These are phyloP conservation scores for Globisporangium cederbergense DNA, from an alignment of 352 stramenopile genomes.

Conservation along the genomic window DNA sequence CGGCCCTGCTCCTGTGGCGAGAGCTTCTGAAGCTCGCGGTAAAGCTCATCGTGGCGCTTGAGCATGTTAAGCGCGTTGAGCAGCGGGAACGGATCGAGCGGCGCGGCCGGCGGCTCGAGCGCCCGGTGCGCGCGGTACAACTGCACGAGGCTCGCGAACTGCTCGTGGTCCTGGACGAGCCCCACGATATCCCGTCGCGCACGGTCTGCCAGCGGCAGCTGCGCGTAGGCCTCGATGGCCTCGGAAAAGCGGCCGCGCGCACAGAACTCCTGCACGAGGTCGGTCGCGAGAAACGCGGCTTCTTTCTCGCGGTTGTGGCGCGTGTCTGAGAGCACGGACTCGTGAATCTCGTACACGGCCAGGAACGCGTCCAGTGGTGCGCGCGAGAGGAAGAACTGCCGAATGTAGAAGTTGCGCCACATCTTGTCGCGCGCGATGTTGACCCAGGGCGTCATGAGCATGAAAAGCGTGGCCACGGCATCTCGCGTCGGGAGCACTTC, in stretches of 20 bases:
- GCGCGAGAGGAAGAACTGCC: conserved; percentile 55
- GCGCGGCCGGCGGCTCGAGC: conserved; percentile 18
- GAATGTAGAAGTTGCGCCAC: conserved; percentile 60
- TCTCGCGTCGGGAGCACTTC: not conserved
- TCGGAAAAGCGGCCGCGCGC: conserved; percentile 54
- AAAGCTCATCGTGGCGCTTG: conserved; percentile 41
- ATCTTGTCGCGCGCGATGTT: conserved; percentile 42
- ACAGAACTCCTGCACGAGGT: conserved; percentile 46
- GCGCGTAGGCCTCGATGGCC: conserved; percentile 45
- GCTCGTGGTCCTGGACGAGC: conserved; percentile 49
- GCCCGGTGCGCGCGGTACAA: conserved; percentile 46
- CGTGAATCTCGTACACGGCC: conserved; percentile 24
- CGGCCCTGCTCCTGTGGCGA: conserved; percentile 39
- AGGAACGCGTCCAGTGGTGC: conserved; percentile 46
- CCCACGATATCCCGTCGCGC: conserved; percentile 29
- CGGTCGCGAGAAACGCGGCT: conserved; percentile 27
- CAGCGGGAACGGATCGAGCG: conserved; percentile 43
- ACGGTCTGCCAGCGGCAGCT: conserved; percentile 30
- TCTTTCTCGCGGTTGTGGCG: conserved; percentile 9
- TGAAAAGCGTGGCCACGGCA: conserved; percentile 27
- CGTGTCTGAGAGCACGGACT: conserved; percentile 1
- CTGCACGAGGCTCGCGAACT: conserved; percentile 42
- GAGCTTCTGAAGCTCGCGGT: conserved; percentile 43
- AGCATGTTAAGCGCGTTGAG: conserved; percentile 47
- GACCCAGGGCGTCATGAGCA: conserved; percentile 38